Percentiles rank a stretch among this genome's conserved stretches.
Evolutionary conservation across 257 asterid species (phyloP).

Genomic region (Solanum tarapatanum): DNA sequence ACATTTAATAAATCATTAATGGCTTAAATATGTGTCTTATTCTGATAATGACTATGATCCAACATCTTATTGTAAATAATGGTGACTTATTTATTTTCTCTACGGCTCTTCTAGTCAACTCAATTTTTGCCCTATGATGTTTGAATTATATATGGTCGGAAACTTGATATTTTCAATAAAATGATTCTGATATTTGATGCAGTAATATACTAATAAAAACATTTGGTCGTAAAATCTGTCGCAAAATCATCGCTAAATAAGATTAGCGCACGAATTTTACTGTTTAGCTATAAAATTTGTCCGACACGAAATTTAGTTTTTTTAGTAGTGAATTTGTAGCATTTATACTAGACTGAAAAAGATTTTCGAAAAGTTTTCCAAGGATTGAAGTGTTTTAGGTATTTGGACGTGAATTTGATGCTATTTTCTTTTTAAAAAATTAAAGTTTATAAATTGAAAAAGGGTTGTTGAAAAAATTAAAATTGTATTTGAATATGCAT

Average conservation of each 20-base stretch:
- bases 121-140: background rate
- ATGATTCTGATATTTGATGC: background rate
- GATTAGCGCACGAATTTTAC: no score
- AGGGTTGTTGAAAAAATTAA: background rate
- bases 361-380: background rate
- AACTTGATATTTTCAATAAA: background rate
- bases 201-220: no score
- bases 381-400: background rate
- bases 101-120: background rate
- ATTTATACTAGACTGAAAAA: no score
- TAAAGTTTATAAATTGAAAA: background rate
- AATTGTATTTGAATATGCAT: background rate
- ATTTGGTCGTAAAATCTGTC: no score
- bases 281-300: no score
- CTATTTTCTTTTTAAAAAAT: background rate
- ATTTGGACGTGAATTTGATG: background rate
- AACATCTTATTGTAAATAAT: background rate
- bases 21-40: background rate
- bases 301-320: fast-evolving
- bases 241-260: no score
- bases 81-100: background rate
- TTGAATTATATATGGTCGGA: background rate
- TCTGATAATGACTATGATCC: background rate
- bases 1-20: background rate
- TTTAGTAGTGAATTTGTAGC: background rate